These are phyloP conservation scores for Plantago major DNA, from an alignment of 257 asterid genomes.

Conservation along the genomic window DNA sequence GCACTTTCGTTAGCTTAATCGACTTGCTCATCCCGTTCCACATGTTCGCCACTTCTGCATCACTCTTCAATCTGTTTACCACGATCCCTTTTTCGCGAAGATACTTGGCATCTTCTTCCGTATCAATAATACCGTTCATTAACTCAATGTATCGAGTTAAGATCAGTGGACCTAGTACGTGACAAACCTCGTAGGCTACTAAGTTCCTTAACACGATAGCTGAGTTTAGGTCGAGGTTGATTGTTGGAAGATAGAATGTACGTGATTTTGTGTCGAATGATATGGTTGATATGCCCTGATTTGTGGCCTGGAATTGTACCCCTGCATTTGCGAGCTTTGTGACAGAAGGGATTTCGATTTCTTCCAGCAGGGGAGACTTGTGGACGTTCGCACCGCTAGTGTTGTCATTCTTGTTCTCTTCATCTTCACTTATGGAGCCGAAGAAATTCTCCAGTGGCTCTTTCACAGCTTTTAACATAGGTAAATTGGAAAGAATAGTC, in stretches of 20 bases:
- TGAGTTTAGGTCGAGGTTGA: neutral
- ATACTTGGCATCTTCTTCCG: conserved; percentile 9
- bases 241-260: neutral
- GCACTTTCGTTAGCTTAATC: conserved; percentile 16
- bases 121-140: conserved; percentile 16
- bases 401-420: conserved; percentile 11
- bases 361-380: conserved; percentile 19
- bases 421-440: neutral
- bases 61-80: conserved; percentile 16
- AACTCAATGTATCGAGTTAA: conserved; percentile 14
- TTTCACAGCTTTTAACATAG: conserved; percentile 24
- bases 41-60: conserved; percentile 16
- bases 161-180: conserved; percentile 5
- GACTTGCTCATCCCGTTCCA: conserved; percentile 15
- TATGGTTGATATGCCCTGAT: conserved; percentile 12
- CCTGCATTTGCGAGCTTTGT: conserved; percentile 12
- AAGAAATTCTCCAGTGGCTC: conserved; percentile 27
- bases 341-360: conserved; percentile 21
- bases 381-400: neutral
- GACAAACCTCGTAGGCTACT: conserved; percentile 16
- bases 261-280: neutral
- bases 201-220: conserved; percentile 10
- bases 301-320: conserved; percentile 1
- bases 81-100: conserved; percentile 16
- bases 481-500: conserved; percentile 31